Conservation (phyloP, 73 alveolate species). For the Paramecium biaurelia region DNA sequence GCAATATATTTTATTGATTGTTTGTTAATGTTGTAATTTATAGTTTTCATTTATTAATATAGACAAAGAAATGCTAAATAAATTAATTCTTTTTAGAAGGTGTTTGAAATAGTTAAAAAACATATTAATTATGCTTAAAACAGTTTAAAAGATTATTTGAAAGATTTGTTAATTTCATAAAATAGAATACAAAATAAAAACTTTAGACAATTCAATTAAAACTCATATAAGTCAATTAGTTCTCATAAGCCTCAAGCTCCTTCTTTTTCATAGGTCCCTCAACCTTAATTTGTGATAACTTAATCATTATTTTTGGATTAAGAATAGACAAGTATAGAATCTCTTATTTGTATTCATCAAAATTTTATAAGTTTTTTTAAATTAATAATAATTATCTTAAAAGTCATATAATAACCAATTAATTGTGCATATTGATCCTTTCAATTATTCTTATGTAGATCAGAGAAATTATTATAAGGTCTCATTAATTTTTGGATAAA, state of each 20-base stretch:
- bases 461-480: no score
- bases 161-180: not conserved
- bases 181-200: not conserved
- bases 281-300: not conserved
- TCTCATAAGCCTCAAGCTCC: not conserved
- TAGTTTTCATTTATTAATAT: not conserved
- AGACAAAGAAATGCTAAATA: constrained; percentile 5
- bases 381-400: no score
- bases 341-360: not conserved
- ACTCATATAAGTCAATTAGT: no score
- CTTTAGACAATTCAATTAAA: no score
- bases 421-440: no score
- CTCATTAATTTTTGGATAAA: no score
- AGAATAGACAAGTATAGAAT: not conserved
- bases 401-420: not conserved
- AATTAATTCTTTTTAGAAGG: not conserved
- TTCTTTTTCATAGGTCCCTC: not conserved
- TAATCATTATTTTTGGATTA: not conserved
- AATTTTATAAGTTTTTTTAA: no score
- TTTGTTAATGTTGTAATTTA: constrained; percentile 39
- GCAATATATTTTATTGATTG: constrained; percentile 47
- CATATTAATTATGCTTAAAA: not conserved
- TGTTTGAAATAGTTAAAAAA: constrained; percentile 26
- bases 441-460: no score
- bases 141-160: not conserved